phyloP scores from a whole-genome alignment of 768 basidiomycete species.

The Boletus speciosus region DNA sequence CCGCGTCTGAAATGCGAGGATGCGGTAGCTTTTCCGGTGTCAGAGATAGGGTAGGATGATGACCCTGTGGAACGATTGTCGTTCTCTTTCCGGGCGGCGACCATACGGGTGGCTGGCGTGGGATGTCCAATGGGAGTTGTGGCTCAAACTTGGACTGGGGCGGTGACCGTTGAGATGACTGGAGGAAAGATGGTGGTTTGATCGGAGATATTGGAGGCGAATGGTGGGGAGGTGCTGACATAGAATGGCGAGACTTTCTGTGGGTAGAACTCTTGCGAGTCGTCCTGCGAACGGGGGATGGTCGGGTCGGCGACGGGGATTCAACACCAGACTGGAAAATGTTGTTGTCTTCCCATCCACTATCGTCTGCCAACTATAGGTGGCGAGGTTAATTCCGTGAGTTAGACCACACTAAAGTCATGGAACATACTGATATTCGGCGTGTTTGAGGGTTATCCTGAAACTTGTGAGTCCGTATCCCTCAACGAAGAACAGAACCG shows the following conservation, averaged over 20 bases:
- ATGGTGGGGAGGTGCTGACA: slow-evolving; percentile 64
- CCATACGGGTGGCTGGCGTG: slow-evolving; percentile 29
- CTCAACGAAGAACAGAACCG: background rate
- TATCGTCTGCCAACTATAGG: slow-evolving; percentile 51
- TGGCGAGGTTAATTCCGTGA: slow-evolving; percentile 4
- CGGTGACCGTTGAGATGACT: slow-evolving; percentile 36
- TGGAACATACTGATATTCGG: slow-evolving; percentile 48
- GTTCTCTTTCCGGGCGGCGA: slow-evolving; percentile 12
- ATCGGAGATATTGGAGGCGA: slow-evolving; percentile 43
- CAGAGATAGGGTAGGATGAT: slow-evolving; percentile 15
- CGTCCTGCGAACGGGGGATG: slow-evolving; percentile 51
- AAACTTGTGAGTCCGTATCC: slow-evolving; percentile 30
- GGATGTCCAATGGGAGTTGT: slow-evolving; percentile 39
- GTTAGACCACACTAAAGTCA: slow-evolving; percentile 10
- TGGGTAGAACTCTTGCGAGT: slow-evolving; percentile 37
- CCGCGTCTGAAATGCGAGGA: slow-evolving; percentile 1
- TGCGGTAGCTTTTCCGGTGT: background rate
- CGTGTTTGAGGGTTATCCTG: slow-evolving; percentile 51
- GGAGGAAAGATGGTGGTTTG: slow-evolving; percentile 24
- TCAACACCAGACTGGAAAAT: slow-evolving; percentile 89
- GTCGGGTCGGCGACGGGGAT: slow-evolving; percentile 73
- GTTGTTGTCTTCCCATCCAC: slow-evolving; percentile 89
- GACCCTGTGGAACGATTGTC: slow-evolving; percentile 13
- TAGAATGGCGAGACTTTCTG: slow-evolving; percentile 62
- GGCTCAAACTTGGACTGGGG: slow-evolving; percentile 58